Conservation (phyloP, 1,139 yeast genomes). For the Taiozyma sp. region DNA sequence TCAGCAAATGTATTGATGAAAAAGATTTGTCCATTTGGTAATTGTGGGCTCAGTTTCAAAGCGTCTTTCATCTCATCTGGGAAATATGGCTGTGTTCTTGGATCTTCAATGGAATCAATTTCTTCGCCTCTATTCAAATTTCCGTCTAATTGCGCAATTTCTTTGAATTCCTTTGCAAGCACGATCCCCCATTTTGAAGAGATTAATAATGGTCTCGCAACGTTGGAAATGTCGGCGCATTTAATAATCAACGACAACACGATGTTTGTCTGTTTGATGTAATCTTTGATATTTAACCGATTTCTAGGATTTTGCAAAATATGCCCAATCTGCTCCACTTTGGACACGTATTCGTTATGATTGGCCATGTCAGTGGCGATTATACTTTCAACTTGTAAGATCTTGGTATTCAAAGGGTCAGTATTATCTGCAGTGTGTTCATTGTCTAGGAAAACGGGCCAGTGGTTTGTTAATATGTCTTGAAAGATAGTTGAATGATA, state of each 20-base stretch:
- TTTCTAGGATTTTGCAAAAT: conserved; percentile 12
- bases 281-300: conserved; percentile 11
- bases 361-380: conserved; percentile 94
- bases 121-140: conserved; percentile 26
- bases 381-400: conserved; percentile 41
- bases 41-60: conserved; percentile 37
- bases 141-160: conserved; percentile 52
- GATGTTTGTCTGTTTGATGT: conserved; percentile 34
- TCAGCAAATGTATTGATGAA: conserved; percentile 81
- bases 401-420: conserved; percentile 20
- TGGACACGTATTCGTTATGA: conserved; percentile 69
- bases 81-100: conserved; percentile 14
- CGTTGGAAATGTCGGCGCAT: conserved; percentile 94
- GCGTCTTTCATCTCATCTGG: conserved; percentile 27
- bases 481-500: conserved; percentile 75
- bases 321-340: conserved; percentile 28
- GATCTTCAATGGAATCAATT: conserved; percentile 15
- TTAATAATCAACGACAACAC: conserved; percentile 69
- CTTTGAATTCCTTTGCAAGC: conserved; percentile 70
- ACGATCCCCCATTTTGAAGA: conserved; percentile 85
- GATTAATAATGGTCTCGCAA: conserved; percentile 69
- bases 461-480: conserved; percentile 49
- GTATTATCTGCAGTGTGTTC: conserved; percentile 11
- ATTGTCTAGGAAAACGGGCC: conserved; percentile 48
- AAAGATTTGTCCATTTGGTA: conserved; percentile 76